These are phyloP conservation scores for Penicillium taxi DNA, from an alignment of 495 filamentous ascomycete genomes.

Conservation along the genomic window DNA sequence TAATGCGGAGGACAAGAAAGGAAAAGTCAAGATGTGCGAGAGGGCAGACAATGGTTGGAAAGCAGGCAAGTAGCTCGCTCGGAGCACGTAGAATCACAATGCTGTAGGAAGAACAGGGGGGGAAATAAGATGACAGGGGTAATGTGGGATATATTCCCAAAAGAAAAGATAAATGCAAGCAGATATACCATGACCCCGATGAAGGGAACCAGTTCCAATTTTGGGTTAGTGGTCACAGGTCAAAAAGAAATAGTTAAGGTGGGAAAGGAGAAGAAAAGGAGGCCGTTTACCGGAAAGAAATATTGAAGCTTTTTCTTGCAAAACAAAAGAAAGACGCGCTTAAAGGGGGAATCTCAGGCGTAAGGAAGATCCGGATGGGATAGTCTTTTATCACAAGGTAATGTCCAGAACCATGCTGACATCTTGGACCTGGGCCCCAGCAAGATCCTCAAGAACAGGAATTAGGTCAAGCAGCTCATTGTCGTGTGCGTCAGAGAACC, in stretches of 20 bases:
- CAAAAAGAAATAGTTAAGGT: constrained; percentile 12
- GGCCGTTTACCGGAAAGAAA: constrained; percentile 15
- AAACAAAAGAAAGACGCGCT: constrained; percentile 19
- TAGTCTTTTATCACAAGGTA: constrained; percentile 57
- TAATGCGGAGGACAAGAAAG: constrained; percentile 22
- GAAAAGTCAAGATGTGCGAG: constrained; percentile 21
- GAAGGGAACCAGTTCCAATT: constrained; percentile 19
- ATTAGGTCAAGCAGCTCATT: constrained; percentile 98
- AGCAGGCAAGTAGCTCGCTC: constrained; percentile 32
- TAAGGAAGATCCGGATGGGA: constrained; percentile 21
- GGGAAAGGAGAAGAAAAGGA: constrained; percentile 7
- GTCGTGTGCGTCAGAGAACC: constrained; percentile 99
- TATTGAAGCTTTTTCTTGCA: constrained; percentile 21
- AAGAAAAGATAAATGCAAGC: constrained; percentile 17
- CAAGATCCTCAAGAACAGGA: constrained; percentile 95
- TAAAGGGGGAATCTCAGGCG: constrained; percentile 28
- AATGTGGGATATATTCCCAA: constrained; percentile 5
- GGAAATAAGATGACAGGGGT: constrained; percentile 4
- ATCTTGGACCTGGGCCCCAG: constrained; percentile 76
- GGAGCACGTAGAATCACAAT: constrained; percentile 25
- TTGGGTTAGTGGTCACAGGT: constrained; percentile 7
- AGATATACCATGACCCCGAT: constrained; percentile 12
- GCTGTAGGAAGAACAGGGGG: constrained; percentile 9
- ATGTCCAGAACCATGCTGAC: constrained; percentile 98
- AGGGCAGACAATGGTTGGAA: constrained; percentile 20